Evolutionary conservation across 2,329 filamentous ascomycete genomes (phyloP), one percentile per base, ranked within the genome.

Genomic region (Microsporum ferrugineum): DNA sequence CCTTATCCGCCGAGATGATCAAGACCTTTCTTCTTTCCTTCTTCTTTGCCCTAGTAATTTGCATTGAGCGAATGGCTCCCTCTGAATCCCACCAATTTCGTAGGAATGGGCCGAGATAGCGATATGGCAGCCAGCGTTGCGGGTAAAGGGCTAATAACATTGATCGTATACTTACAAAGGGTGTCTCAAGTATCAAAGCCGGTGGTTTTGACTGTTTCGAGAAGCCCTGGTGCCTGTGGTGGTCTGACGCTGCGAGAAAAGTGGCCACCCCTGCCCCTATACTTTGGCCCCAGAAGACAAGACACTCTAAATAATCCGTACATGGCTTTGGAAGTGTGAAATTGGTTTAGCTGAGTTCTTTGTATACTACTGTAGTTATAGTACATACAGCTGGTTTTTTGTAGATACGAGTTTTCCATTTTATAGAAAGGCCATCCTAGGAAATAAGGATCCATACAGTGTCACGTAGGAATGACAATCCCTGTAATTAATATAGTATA

Each of bases 111-210:
- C 84, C 84, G 0, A 92, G 77, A 69, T 91, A 84, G 55, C 82
- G 81, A 70, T 92, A 92, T 0, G 88, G 88, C 5, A 91, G 76
- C 87, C 88, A 91, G 66, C 82, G 88, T 66, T 91, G 87, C 0
- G 88, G 88, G 68, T 91, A 92, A 2, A 92, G 72, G 1, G 82
- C 84, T 47, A 82, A 75, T 4, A 92, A 77, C 87, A 92, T 90
- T 17, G 81, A 82, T 62, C 81, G 79, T 60, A 89, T 81, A 49
- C 84, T 88, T 0, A 85, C 81, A 64, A 91, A 91, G 0, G 88
- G 88, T 0, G 88, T 91, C 69, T 92, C 88, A 1, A 92, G 78
- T 8, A 92, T 77, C 58, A 92, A 64, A 0, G 80, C 76, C 1
- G 67, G 51, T 14, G 31, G 66, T 7, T 82, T 70, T 0, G 57